Percentiles rank a stretch among this genome's conserved stretches.
These are phyloP conservation scores for Triangularia setosa DNA, from an alignment of 2,329 filamentous ascomycete species.

Conservation along the genomic window DNA sequence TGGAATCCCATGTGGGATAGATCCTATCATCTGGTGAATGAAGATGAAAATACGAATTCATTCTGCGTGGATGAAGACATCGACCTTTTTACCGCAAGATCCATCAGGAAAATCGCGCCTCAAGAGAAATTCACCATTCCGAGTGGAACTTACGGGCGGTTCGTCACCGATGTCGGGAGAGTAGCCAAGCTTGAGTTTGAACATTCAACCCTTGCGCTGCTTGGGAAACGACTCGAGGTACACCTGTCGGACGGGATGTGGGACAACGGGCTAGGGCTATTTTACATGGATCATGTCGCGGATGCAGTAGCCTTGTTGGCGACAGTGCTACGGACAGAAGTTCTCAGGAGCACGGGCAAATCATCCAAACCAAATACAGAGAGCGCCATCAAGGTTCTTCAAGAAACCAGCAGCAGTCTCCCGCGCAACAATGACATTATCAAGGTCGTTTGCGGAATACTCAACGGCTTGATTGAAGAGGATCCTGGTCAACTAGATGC, in stretches of 20 bases:
- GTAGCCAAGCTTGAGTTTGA: constrained; percentile 72
- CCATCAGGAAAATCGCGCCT: constrained; percentile 42
- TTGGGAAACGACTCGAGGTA: constrained; percentile 72
- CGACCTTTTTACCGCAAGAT: constrained; percentile 55
- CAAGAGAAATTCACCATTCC: constrained; percentile 58
- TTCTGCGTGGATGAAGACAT: constrained; percentile 65
- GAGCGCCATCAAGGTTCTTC: constrained; percentile 47
- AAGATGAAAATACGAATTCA: constrained; percentile 80
- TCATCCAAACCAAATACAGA: constrained; percentile 26
- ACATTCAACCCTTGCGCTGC: constrained; percentile 75
- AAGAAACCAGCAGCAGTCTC: constrained; percentile 54
- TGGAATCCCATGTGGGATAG: constrained; percentile 68
- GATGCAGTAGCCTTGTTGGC: constrained; percentile 74
- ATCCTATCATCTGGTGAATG: constrained; percentile 68
- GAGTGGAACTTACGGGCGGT: constrained; percentile 62
- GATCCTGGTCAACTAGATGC: constrained; percentile 55
- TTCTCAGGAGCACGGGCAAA: constrained; percentile 33
- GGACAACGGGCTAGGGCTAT: constrained; percentile 47
- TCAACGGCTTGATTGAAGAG: constrained; percentile 66
- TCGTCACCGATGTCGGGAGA: constrained; percentile 73
- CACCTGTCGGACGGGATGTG: constrained; percentile 56
- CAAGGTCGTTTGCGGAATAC: constrained; percentile 75
- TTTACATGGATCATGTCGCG: constrained; percentile 59
- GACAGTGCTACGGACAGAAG: constrained; percentile 58
- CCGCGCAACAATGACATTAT: constrained; percentile 69